Percentiles rank a stretch among this genome's conserved stretches.
phyloP scores from a whole-genome alignment of 2,329 filamentous ascomycete species.

The Aspergillus sclerotialis region DNA sequence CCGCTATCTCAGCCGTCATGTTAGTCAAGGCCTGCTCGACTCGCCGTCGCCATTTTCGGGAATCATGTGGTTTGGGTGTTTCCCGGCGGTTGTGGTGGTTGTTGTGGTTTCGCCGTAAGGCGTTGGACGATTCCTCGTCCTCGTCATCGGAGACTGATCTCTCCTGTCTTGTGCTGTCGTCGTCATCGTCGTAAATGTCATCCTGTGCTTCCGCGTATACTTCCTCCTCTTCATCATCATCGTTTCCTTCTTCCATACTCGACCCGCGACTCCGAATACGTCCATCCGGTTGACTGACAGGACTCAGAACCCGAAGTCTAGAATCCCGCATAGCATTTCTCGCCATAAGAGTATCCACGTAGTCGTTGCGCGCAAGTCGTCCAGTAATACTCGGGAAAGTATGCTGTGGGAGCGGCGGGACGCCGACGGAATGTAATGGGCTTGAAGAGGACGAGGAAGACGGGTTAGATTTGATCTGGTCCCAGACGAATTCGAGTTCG shows the following conservation, averaged over 20 bases:
- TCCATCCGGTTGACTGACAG: slow-evolving; percentile 78
- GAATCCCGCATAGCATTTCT: slow-evolving; percentile 35
- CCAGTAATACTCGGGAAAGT: slow-evolving; percentile 30
- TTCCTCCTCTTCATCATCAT: slow-evolving; percentile 24
- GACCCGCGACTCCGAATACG: slow-evolving; percentile 40
- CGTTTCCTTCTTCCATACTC: slow-evolving; percentile 40
- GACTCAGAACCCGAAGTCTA: slow-evolving; percentile 67
- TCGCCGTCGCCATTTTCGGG: slow-evolving; percentile 65
- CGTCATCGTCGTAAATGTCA: slow-evolving; percentile 22
- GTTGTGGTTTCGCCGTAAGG: slow-evolving; percentile 5
- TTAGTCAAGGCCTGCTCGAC: slow-evolving; percentile 82
- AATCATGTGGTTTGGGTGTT: not conserved
- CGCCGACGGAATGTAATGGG: slow-evolving; percentile 22
- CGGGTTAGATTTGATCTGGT: slow-evolving; percentile 85
- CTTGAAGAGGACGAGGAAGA: slow-evolving; percentile 50
- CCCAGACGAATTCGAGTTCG: slow-evolving; percentile 99
- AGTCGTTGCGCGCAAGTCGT: slow-evolving; percentile 29
- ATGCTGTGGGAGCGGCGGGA: slow-evolving; percentile 23
- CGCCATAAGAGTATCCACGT: slow-evolving; percentile 41
- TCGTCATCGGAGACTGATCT: slow-evolving; percentile 3
- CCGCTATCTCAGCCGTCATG: slow-evolving; percentile 87
- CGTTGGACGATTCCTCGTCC: slow-evolving; percentile 2
- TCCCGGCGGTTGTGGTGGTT: slow-evolving; percentile 9
- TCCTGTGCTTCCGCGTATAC: slow-evolving; percentile 32
- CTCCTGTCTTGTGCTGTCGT: slow-evolving; percentile 8